These are phyloP conservation scores for Populus ilicifolia DNA, from an alignment of 345 rosid genomes.

Conservation along the genomic window DNA sequence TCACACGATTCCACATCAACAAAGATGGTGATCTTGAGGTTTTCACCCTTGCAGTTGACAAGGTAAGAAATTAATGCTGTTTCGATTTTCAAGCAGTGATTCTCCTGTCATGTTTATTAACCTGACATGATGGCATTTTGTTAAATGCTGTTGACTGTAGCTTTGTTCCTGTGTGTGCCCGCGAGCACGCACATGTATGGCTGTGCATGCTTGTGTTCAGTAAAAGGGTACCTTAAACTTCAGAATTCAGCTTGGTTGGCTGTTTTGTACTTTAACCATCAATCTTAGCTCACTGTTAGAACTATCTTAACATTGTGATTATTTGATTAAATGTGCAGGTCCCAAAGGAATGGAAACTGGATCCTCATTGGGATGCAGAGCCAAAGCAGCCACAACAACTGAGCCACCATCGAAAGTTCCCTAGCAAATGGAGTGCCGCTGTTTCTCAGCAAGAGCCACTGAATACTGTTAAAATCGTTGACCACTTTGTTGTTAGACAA, in stretches of 20 bases:
- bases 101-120: not conserved
- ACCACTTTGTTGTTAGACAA: slow-evolving; percentile 53
- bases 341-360: slow-evolving; percentile 91
- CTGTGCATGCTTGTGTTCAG: not conserved
- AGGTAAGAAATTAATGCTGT: slow-evolving; percentile 43
- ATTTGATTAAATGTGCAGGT: slow-evolving; percentile 39
- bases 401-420: slow-evolving; percentile 56
- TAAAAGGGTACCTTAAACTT: not conserved
- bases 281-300: not conserved
- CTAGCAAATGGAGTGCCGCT: slow-evolving; percentile 86
- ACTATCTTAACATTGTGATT: not conserved
- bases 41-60: slow-evolving; percentile 92
- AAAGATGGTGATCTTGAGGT: slow-evolving; percentile 76
- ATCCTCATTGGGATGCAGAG: slow-evolving; percentile 74
- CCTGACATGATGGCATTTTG: too few species aligned
- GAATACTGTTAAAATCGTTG: slow-evolving; percentile 67
- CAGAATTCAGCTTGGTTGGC: not conserved
- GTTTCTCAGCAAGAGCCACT: slow-evolving; percentile 59
- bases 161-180: too few species aligned
- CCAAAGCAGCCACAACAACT: slow-evolving; percentile 47
- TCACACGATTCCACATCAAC: slow-evolving; percentile 80
- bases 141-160: too few species aligned
- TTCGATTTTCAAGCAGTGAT: not conserved
- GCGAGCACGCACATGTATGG: too few species aligned
- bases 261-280: not conserved